These are phyloP conservation scores for Tieghemiomyces parasiticus DNA, from an alignment of 192 early-diverging fungal species.

Conservation along the genomic window DNA sequence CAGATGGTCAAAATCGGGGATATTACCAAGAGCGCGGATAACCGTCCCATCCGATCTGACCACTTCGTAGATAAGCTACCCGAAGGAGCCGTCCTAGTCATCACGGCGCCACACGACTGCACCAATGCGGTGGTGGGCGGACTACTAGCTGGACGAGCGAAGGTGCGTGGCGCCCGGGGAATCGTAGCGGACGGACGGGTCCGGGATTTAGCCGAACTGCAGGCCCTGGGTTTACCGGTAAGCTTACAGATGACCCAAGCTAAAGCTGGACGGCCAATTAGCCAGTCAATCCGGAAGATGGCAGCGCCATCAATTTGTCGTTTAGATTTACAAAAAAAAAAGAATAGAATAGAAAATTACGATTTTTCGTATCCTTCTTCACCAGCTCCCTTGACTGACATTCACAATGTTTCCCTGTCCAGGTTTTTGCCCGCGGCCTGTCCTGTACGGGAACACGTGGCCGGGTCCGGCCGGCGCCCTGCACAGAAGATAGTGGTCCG, in stretches of 20 bases:
- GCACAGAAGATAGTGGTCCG: not conserved
- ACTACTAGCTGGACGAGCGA: slow-evolving; percentile 26
- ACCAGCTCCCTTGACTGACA: not conserved
- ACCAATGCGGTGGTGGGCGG: slow-evolving; percentile 39
- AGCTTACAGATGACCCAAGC: not conserved
- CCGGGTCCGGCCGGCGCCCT: slow-evolving; percentile 1
- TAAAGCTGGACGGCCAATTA: not conserved
- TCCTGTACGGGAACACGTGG: slow-evolving; percentile 16
- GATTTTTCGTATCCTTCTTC: not conserved
- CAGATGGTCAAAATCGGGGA: not conserved
- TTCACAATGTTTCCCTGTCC: not conserved
- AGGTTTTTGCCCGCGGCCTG: slow-evolving; percentile 18
- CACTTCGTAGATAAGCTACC: slow-evolving; percentile 26
- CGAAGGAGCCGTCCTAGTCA: slow-evolving; percentile 23
- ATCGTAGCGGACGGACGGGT: slow-evolving; percentile 29
- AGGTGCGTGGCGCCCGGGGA: slow-evolving; percentile 16
- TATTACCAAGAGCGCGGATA: not conserved
- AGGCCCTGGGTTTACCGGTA: slow-evolving; percentile 14
- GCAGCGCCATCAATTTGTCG: not conserved
- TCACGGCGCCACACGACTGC: slow-evolving; percentile 16
- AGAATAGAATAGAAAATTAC: not conserved
- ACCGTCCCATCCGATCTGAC: not conserved
- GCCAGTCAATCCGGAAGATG: not conserved
- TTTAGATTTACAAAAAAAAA: no score
- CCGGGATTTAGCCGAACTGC: slow-evolving; percentile 28